Evolutionary conservation across 225 moss, liverwort and hornwort genomes (phyloP).

Genomic region (Physcomitrellopsis africana): DNA sequence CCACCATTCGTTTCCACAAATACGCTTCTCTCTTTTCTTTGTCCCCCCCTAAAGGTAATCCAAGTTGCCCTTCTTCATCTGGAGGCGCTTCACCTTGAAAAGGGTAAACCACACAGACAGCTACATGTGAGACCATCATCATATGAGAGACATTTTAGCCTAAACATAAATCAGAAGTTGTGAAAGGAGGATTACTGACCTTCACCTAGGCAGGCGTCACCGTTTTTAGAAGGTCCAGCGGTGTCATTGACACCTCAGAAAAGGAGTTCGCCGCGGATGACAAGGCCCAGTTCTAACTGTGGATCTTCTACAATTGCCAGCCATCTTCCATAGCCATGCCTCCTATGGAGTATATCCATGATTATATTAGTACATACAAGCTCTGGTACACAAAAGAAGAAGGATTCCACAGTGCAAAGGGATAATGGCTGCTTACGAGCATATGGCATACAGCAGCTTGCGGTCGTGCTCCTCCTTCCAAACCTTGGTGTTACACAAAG

Average conservation of each 20-base stretch:
- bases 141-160: too few relatives aligned
- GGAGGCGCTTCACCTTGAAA: conserved; percentile 44
- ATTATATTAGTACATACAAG: background rate
- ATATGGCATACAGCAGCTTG: conserved; percentile 87
- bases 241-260: conserved; percentile 73
- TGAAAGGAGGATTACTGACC: background rate
- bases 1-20: conserved; percentile 97
- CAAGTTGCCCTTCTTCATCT: conserved; percentile 55
- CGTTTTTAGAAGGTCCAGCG: conserved; percentile 59
- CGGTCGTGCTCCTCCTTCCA: conserved; percentile 99
- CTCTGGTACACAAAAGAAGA: background rate
- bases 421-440: conserved; percentile 62
- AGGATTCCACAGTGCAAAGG: background rate
- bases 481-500: conserved; percentile 93
- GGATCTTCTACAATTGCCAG: conserved; percentile 95
- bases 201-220: conserved; percentile 63
- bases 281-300: conserved; percentile 77
- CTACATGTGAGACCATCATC: conserved; percentile 18
- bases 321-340: conserved; percentile 97
- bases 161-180: too few relatives aligned
- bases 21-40: conserved; percentile 91
- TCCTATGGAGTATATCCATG: conserved; percentile 33
- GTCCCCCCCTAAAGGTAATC: conserved; percentile 60
- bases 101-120: conserved; percentile 18
- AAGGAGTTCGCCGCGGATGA: conserved; percentile 88